These are phyloP conservation scores for Pelagophyceae sp. DNA, from an alignment of 352 stramenopile species.

Conservation along the genomic window DNA sequence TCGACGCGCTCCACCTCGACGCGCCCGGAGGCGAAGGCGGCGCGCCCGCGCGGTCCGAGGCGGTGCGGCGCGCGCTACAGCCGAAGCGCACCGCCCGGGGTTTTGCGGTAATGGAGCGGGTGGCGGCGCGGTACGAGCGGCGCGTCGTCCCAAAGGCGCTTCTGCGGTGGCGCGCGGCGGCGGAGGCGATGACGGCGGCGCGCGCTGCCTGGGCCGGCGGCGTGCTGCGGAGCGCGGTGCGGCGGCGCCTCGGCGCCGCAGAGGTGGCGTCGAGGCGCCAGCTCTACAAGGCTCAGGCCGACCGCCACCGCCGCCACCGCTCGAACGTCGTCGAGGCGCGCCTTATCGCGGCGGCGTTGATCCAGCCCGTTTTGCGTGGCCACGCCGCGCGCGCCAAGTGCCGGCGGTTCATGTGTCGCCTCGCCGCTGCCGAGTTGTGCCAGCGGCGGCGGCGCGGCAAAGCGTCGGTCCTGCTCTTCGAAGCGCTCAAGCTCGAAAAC, in stretches of 20 bases:
- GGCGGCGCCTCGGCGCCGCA: background rate
- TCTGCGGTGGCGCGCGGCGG: background rate
- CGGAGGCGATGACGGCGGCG: background rate
- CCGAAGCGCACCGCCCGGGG: background rate
- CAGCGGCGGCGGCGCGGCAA: background rate
- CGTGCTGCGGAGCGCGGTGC: background rate
- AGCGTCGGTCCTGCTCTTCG: background rate
- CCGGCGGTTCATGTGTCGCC: background rate
- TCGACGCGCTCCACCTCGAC: background rate
- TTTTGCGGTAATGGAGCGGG: background rate
- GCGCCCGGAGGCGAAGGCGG: background rate
- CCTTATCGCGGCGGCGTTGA: background rate
- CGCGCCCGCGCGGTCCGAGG: too few relatives aligned
- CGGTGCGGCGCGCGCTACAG: background rate
- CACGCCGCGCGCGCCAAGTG: too few relatives aligned
- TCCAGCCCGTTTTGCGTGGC: background rate
- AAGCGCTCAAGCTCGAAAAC: background rate
- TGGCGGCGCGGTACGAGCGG: background rate
- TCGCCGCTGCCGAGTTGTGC: background rate
- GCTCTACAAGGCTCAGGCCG: background rate
- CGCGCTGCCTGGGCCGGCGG: background rate
- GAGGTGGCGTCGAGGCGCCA: background rate
- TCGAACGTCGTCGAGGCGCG: background rate
- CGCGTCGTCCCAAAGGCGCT: background rate
- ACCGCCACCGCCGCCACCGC: background rate